phyloP scores from a whole-genome alignment of 2,329 filamentous ascomycete genomes.

The Elsinoe perseae region DNA sequence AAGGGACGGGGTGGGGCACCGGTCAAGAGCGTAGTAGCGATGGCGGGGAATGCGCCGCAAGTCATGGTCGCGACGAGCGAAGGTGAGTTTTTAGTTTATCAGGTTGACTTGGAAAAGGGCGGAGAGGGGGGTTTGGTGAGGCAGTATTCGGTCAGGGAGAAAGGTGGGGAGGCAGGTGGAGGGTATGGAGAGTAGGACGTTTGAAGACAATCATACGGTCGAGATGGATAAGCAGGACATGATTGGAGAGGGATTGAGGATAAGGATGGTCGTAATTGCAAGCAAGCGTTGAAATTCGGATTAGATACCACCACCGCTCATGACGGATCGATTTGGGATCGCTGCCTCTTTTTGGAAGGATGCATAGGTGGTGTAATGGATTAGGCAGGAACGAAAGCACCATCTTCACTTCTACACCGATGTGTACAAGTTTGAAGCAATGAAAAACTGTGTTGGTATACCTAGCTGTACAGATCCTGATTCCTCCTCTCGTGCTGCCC shows the following conservation, averaged over 20 bases:
- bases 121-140: slow-evolving; percentile 87
- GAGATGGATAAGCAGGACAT: not conserved
- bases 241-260: not conserved
- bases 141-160: slow-evolving; percentile 45
- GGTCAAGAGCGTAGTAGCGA: slow-evolving; percentile 85
- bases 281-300: not conserved
- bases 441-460: slow-evolving; percentile 13
- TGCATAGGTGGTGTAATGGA: not conserved
- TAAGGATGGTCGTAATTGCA: not conserved
- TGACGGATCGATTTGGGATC: not conserved
- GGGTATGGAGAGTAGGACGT: slow-evolving; percentile 2
- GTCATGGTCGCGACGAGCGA: slow-evolving; percentile 98
- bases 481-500: not conserved
- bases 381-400: not conserved
- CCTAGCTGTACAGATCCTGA: slow-evolving; percentile 14
- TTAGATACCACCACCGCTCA: slow-evolving; percentile 14
- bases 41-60: slow-evolving; percentile 89
- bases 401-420: not conserved
- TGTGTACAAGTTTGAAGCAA: not conserved
- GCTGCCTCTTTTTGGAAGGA: not conserved
- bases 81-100: slow-evolving; percentile 89
- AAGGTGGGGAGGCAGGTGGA: not conserved
- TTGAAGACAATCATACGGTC: not conserved
- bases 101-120: slow-evolving; percentile 87
- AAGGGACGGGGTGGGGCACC: slow-evolving; percentile 49